Evolutionary conservation across 768 basidiomycete genomes (phyloP).

Genomic region (Mycena indigotica): DNA sequence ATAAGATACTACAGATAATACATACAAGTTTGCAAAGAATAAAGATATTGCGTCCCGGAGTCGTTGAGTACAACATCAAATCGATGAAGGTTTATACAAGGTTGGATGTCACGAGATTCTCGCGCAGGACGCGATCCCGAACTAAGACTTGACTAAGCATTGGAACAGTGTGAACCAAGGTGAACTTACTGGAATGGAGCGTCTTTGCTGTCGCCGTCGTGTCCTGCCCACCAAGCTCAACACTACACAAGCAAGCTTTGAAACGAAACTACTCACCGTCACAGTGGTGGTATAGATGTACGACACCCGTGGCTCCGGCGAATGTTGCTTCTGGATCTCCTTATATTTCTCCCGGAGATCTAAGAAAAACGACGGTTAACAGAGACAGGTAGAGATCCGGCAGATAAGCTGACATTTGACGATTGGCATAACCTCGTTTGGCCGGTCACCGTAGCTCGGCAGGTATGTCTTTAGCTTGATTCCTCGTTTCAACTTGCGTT

Average conservation of each 20-base stretch:
- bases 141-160: slow-evolving; percentile 36
- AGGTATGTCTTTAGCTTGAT: slow-evolving; percentile 58
- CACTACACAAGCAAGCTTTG: background rate
- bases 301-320: slow-evolving; percentile 54
- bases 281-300: slow-evolving; percentile 74
- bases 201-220: slow-evolving; percentile 64
- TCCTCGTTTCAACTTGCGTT: slow-evolving; percentile 64
- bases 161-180: background rate
- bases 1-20: slow-evolving; percentile 4
- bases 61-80: background rate
- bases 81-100: slow-evolving; percentile 42
- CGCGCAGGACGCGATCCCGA: slow-evolving; percentile 62
- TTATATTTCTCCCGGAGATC: slow-evolving; percentile 73
- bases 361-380: slow-evolving; percentile 27
- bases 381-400: background rate
- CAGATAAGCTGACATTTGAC: slow-evolving; percentile 57
- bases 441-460: slow-evolving; percentile 66
- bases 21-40: slow-evolving; percentile 3
- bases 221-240: slow-evolving; percentile 42
- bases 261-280: slow-evolving; percentile 46
- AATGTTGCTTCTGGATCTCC: slow-evolving; percentile 59
- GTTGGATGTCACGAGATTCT: slow-evolving; percentile 55
- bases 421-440: slow-evolving; percentile 65
- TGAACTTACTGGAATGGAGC: slow-evolving; percentile 51
- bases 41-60: background rate